Percentiles rank a stretch among this genome's conserved stretches.
phyloP scores from a whole-genome alignment of 2,329 filamentous ascomycete genomes.

The Sporothrix variecibatus region DNA sequence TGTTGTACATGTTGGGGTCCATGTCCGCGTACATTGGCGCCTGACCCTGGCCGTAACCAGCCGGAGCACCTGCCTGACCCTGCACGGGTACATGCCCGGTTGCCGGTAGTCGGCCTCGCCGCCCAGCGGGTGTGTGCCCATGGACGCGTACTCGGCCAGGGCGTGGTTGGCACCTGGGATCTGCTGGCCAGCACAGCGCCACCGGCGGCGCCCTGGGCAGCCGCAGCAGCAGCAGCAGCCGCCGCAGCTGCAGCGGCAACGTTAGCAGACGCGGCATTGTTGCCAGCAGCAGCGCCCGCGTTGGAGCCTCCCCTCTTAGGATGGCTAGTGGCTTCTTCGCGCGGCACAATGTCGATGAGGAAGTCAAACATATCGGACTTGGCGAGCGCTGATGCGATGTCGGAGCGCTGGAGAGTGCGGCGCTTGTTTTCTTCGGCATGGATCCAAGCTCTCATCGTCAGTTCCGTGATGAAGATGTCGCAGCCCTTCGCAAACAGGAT shows the following conservation, averaged over 20 bases:
- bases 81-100: constrained; percentile 80
- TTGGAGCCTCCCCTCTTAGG: constrained; percentile 69
- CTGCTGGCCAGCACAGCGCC: constrained; percentile 51
- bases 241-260: constrained; percentile 29
- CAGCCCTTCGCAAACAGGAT: constrained; percentile 98
- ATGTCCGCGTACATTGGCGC: constrained; percentile 79
- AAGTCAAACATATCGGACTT: constrained; percentile 99
- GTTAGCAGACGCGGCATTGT: constrained; percentile 60
- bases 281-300: constrained; percentile 25
- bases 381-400: constrained; percentile 91
- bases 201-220: constrained; percentile 49
- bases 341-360: constrained; percentile 95
- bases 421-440: constrained; percentile 99
- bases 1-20: constrained; percentile 77
- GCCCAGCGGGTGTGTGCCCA: constrained; percentile 63
- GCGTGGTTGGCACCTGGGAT: constrained; percentile 57
- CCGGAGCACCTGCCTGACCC: constrained; percentile 70
- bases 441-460: constrained; percentile 99
- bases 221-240: constrained; percentile 30
- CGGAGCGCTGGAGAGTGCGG: constrained; percentile 88
- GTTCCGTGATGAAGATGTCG: constrained; percentile 97
- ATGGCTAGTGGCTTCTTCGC: constrained; percentile 86
- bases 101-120: constrained; percentile 78
- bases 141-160: constrained; percentile 59
- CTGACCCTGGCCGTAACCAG: constrained; percentile 75